phyloP scores from a whole-genome alignment of 1,284 basidiomycete species.

The Ustilago tritici region DNA sequence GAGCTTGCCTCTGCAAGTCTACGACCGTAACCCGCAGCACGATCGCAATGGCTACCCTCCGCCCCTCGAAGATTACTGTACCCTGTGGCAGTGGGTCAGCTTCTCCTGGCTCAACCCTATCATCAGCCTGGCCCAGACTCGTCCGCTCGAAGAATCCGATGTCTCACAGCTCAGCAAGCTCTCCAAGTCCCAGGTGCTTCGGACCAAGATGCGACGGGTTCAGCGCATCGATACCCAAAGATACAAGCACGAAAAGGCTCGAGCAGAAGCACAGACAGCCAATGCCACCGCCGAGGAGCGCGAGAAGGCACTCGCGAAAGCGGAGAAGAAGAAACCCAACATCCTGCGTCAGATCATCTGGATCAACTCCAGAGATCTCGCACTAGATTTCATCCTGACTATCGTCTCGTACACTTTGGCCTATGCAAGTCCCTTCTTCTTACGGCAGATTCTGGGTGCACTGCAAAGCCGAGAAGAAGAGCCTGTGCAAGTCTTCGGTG shows the following conservation, averaged over 20 bases:
- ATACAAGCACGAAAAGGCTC: conserved; percentile 14
- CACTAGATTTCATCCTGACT: conserved; percentile 41
- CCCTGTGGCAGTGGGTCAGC: conserved; percentile 81
- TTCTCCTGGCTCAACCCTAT: conserved; percentile 78
- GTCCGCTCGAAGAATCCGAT: conserved; percentile 49
- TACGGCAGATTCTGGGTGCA: conserved; percentile 48
- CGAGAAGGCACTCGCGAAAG: conserved; percentile 26
- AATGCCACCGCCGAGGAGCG: neutral
- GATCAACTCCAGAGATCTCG: conserved; percentile 46
- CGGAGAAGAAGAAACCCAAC: conserved; percentile 31
- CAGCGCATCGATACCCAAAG: conserved; percentile 12
- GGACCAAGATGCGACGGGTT: conserved; percentile 34
- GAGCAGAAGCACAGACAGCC: conserved; percentile 8
- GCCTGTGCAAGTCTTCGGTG: neutral
- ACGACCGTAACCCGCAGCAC: conserved; percentile 32
- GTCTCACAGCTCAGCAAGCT: conserved; percentile 47
- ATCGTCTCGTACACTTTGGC: conserved; percentile 48
- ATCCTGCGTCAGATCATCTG: conserved; percentile 31
- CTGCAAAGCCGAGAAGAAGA: conserved; percentile 11
- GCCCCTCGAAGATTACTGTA: conserved; percentile 80
- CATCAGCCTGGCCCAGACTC: conserved; percentile 16
- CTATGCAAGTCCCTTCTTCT: conserved; percentile 52
- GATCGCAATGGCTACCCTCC: conserved; percentile 60
- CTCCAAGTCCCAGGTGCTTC: conserved; percentile 32
- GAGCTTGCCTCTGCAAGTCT: conserved; percentile 37